A percentile compares a stretch with the other conserved stretches of the same genome.
These are phyloP conservation scores for Agaricus sinodeliciosus DNA, from an alignment of 768 basidiomycete species.

Conservation along the genomic window DNA sequence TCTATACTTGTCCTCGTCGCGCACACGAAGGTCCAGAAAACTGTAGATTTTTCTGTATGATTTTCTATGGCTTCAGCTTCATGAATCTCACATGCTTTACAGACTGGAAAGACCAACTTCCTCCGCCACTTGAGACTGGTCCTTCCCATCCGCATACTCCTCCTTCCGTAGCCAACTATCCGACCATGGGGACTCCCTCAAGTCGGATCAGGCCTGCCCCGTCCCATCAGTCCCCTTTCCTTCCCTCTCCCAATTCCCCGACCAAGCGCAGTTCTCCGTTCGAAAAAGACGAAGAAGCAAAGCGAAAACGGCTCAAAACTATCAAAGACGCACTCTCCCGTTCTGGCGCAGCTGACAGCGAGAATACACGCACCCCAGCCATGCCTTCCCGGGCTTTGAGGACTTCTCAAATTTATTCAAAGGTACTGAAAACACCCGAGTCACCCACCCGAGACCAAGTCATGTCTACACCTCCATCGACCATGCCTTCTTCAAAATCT, in stretches of 20 bases:
- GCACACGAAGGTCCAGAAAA: slow-evolving; percentile 13
- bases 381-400: neutral
- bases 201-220: neutral
- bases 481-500: neutral
- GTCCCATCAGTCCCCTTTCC: neutral
- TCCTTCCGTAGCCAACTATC: neutral
- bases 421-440: neutral
- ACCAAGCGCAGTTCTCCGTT: neutral
- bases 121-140: neutral
- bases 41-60: slow-evolving; percentile 33
- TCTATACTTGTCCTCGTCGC: slow-evolving; percentile 29
- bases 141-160: neutral
- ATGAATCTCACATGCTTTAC: neutral
- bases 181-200: neutral
- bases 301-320: slow-evolving; percentile 1
- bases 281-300: neutral
- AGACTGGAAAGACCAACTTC: slow-evolving; percentile 9
- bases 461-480: neutral
- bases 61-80: neutral
- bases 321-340: neutral
- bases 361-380: no score
- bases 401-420: neutral
- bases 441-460: neutral
- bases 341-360: neutral
- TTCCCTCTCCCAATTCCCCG: neutral